Base-by-base conservation (phyloP, 2,329 filamentous ascomycete species). In the Beauveria varroae region DNA sequence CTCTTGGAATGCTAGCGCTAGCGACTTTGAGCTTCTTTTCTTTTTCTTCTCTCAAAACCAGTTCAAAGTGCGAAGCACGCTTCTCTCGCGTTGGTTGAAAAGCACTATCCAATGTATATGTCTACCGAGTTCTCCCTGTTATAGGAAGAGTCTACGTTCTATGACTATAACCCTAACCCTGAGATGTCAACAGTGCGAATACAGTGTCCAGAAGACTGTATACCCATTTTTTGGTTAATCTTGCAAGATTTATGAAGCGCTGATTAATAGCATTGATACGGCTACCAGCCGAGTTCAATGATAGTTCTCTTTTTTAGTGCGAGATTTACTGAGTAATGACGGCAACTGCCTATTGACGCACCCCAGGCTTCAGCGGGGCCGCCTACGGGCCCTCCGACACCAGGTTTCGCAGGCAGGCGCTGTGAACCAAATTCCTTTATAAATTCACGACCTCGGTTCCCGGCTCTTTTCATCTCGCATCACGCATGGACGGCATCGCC, bases 401-500 rank as follows among this genome's bases (percentile, higher is more conserved):
- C 26, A 37, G 18, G 57, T 41, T 43, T 49, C 24, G 49, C 26
- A 60, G 47, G 40, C 57, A 53, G 46, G 12, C 46, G 22, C 41
- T 26, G 24, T 51, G 30, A 58, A 43, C 30, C 57, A 16, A 43
- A 40, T 18, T 18, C 26, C 47, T 30, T 46, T 59, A 59, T 60
- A 53, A 46, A 52, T 20, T n/a, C 47, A 53, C 49, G 26, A 44
- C 57, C 49, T 22, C 57, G 26, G 49, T 52, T 43, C 24, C n/a
- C 49, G 8, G 26, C 16, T 50, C 30, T 24, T 20, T 12, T 24
- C 5, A 3, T 47, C 10, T 9, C 18, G 14, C 56, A 16, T 41
- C 34, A 30, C 56, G 34, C 49, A 60, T 60, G 57, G 57, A 60
- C 58, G 51, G 49, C 58, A 60, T 55, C 58, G 49, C 58, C 51